Evolutionary conservation across 2,329 filamentous ascomycete genomes (phyloP).

Genomic region (Hypomyces rosellus): DNA sequence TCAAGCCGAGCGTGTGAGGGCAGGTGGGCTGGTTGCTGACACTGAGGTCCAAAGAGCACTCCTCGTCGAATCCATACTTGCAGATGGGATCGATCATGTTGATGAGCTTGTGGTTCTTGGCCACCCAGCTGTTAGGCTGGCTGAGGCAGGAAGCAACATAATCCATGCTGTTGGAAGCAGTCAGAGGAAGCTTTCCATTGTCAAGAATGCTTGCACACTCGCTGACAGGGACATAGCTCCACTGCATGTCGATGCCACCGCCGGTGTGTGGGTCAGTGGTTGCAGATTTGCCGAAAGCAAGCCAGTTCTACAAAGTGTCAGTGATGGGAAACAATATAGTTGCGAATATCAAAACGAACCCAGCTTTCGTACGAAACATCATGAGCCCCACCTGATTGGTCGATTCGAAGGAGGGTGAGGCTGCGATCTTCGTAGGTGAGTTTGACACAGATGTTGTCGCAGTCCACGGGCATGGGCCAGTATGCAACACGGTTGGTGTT

Average conservation of each 20-base stretch:
- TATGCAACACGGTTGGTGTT: slow-evolving; percentile 56
- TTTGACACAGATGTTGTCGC: slow-evolving; percentile 52
- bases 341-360: slow-evolving; percentile 18
- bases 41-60: slow-evolving; percentile 42
- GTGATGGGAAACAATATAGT: no score
- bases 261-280: slow-evolving; percentile 39
- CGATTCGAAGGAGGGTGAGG: slow-evolving; percentile 53
- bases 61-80: slow-evolving; percentile 45
- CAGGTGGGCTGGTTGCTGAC: slow-evolving; percentile 47
- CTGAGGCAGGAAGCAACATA: slow-evolving; percentile 44
- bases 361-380: slow-evolving; percentile 58
- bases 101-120: slow-evolving; percentile 44
- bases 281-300: slow-evolving; percentile 45
- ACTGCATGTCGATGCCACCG: slow-evolving; percentile 47
- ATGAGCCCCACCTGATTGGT: slow-evolving; percentile 49
- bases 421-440: slow-evolving; percentile 42
- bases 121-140: slow-evolving; percentile 44
- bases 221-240: slow-evolving; percentile 40
- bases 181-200: slow-evolving; percentile 46
- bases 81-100: slow-evolving; percentile 49
- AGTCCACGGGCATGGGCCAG: slow-evolving; percentile 49
- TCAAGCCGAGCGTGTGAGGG: slow-evolving; percentile 37
- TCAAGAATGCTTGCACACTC: slow-evolving; percentile 46
- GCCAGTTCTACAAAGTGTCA: no score
- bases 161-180: slow-evolving; percentile 52